Base-by-base conservation (phyloP, 2,329 filamentous ascomycete genomes). In the Trichothecium sympodiale region DNA sequence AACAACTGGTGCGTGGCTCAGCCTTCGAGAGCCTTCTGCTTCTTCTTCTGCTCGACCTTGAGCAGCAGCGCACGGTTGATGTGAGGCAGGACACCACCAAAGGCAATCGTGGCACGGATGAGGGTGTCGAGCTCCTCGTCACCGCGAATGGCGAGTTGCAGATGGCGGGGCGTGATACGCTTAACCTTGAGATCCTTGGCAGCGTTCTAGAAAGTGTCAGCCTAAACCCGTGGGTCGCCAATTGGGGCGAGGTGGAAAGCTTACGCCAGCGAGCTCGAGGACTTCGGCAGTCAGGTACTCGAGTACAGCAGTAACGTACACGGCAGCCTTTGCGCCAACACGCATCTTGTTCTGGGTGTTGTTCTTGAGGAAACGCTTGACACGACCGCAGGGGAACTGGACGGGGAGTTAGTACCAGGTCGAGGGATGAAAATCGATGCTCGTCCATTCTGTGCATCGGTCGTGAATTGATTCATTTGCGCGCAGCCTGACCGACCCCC, bases 281-380 rank as follows among this genome's bases (percentile, higher is more conserved):
- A 98, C 89, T 77, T 98, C 89, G 45, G 89, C 89, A 41, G 91
- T 95, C 49, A 98, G 71, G 61, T 98, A 98, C 69, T 98, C 91
- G 46, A 98, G 83, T 38, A 98, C 91, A 30, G 91, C 91, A 34
- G 91, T 96, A 43, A 96, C 86, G 60, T 98, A 98, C 52, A 98
- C 91, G 47, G 91, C 88, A 46, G 91, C 91, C 73, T 96, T 96
- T 56, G 89, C 91, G 53, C 91, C 91, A 48, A 98, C 93, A 65
- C 91, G 89, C 85, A 95, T 96, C 74, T 96, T 96, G 69, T 95
- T 93, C 61, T 96, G 91, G 34, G 91, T 96, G 69, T 95, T 95
- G 64, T 86, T 87, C 77, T 96, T 95, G 59, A 98, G 74, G 71
- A 96, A 96, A 69, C 91, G 88, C 83, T 98, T 98, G 65, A 98